phyloP scores from a whole-genome alignment of 2,329 filamentous ascomycete genomes.

The Cladosporium sp. region DNA sequence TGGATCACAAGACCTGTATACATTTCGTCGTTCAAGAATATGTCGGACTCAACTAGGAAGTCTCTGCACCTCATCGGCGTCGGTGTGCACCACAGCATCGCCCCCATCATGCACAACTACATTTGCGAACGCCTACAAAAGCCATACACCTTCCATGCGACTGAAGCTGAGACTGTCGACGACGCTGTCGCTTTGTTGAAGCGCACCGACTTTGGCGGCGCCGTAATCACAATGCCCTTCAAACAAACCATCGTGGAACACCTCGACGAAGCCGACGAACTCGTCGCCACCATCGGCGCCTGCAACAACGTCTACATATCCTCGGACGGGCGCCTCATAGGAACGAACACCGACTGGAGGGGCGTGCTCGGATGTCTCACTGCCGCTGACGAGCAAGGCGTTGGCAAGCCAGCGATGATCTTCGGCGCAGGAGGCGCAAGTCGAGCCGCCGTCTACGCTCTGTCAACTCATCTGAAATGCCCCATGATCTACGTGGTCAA shows the following conservation, averaged over 20 bases:
- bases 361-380: slow-evolving; percentile 43
- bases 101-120: slow-evolving; percentile 43
- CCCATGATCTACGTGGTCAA: slow-evolving; percentile 24
- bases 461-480: slow-evolving; percentile 18
- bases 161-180: slow-evolving; percentile 36
- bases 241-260: slow-evolving; percentile 40
- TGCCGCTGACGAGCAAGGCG: slow-evolving; percentile 21
- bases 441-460: slow-evolving; percentile 37
- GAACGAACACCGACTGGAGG: slow-evolving; percentile 48
- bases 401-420: slow-evolving; percentile 37
- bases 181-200: slow-evolving; percentile 35
- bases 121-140: slow-evolving; percentile 39
- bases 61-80: slow-evolving; percentile 41
- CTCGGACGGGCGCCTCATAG: slow-evolving; percentile 32
- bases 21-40: not conserved
- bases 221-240: slow-evolving; percentile 47
- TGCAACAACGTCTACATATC: slow-evolving; percentile 41
- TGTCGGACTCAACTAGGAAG: slow-evolving; percentile 15
- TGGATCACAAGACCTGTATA: not conserved
- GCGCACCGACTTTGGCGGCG: slow-evolving; percentile 34
- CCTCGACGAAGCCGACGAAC: slow-evolving; percentile 41
- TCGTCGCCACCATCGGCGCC: slow-evolving; percentile 40
- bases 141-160: slow-evolving; percentile 40
- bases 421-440: slow-evolving; percentile 47
- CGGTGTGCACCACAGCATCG: slow-evolving; percentile 45